Conservation (phyloP, 306 rosid species). For the Adenanthera pavonina region DNA sequence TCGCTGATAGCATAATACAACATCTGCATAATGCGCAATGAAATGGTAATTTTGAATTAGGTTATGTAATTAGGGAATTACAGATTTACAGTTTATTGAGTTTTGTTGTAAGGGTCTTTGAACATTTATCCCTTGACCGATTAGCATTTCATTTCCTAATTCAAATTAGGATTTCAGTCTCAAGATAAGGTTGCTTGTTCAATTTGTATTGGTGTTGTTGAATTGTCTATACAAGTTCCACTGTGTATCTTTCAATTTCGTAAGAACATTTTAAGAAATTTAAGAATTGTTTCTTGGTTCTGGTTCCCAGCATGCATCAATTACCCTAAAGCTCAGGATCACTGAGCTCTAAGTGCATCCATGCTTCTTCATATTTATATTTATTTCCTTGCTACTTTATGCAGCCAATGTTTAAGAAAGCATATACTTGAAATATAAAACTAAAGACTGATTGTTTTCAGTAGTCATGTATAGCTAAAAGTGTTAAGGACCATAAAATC, state of each 20-base stretch:
- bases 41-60: neutral
- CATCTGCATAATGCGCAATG: no score
- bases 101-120: neutral
- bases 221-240: no score
- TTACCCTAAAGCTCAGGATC: neutral
- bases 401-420: neutral
- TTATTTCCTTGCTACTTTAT: neutral
- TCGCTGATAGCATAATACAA: neutral
- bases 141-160: neutral
- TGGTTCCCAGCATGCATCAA: neutral
- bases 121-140: neutral
- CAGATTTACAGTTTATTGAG: neutral
- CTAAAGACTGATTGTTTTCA: neutral
- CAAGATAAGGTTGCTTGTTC: constrained; percentile 1
- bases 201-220: no score
- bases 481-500: neutral
- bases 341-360: neutral
- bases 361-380: neutral
- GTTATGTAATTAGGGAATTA: neutral
- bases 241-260: neutral
- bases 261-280: neutral
- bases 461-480: neutral
- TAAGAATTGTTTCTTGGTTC: neutral
- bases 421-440: neutral
- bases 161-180: neutral